Base-by-base conservation (phyloP, 345 rosid genomes). In the Punica granatum region DNA sequence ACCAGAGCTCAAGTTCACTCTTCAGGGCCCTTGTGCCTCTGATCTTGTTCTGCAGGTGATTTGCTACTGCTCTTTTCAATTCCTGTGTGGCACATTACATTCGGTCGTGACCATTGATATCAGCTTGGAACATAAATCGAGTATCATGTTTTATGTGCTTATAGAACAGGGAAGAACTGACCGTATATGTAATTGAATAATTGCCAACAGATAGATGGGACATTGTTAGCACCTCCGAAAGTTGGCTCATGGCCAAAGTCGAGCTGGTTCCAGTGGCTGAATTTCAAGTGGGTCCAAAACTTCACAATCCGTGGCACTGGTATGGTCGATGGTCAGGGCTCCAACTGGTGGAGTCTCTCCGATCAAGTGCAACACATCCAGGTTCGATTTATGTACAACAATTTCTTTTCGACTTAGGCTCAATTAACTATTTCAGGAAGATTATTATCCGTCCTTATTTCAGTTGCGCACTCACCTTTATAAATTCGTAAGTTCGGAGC, bases 241-340 rank as follows among this genome's bases (percentile, higher is more conserved):
- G 78, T 84, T 44, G 80, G 88, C 53, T 77, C 88, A 33, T 88
- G 98, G 97, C 76, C 87, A 56, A 84, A 83, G 72, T 79, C 86
- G 33, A 82, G 86, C 61, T 75, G 84, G 77, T 88, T 81, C 75
- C 97, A 88, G 36, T 88, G 98, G 98, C 70, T 92, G 30, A 88
- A 90, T 73, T 86, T 92, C 74, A 88, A 90, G 84, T 90, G 96
- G 93, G 70, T 90, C 21, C 77, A 79, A 59, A 81, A 84, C 48
- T 81, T 87, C 77, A 80, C 92, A 44, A 79, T 92, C 71, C 87
- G 79, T 84, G 97, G 98, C 30, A 66, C 77, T 66, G 98, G 97
- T 61, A 73, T 80, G 48, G 75, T 88, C 69, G 87, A 92, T 73
- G 97, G 84, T 67, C 97, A 86, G 79, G 97, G 97, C 75, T 82